Evolutionary conservation across 805 yeast genomes (phyloP), one percentile per base, ranked within the genome.

Genomic region (Saturnispora mendoncae): DNA sequence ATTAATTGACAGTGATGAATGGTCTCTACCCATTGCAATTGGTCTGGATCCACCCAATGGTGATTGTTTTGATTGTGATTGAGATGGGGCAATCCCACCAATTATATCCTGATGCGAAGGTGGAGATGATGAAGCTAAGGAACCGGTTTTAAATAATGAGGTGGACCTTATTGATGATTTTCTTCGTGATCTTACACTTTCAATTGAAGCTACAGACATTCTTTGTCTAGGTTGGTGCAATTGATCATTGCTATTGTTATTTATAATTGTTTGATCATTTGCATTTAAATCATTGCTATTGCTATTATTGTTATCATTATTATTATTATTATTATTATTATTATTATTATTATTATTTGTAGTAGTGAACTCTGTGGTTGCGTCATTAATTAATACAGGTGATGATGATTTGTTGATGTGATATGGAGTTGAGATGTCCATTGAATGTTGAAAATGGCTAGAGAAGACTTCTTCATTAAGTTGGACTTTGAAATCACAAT

Each of bases 71-170:
- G 20, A 12, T 27, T 31, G 38, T 3, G 31, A 9, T 20, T 33
- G 39, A 18, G 39, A 33, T 37, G 39, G 40, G 5, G 44, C 20
- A 19, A 2, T 9, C 4, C 19, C 44, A 26, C 12, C 19, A 7
- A 36, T 15, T 28, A n/a, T 29, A 18, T 24, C 43, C 25, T 36
- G 39, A 20, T 13, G 48, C 48, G 54, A 62, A 33, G 50, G 63
- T 43, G 52, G 67, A 52, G 48, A 72, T 2, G 60, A 53, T 3
- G 61, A 56, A 63, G 58, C 60, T 25, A 79, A 63, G 0, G 84
- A 74, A 0, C 84, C 83, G 3, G 76, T 72, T 46, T 73, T 76
- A 60, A 80, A 79, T 3, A 83, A 77, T 46, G 75, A 80, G 13
- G 75, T 68, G 4, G 64, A 67, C 47, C 41, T 74, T 61, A 47